phyloP scores from a whole-genome alignment of 1,284 basidiomycete genomes.

The Acaromyces ingoldii region DNA sequence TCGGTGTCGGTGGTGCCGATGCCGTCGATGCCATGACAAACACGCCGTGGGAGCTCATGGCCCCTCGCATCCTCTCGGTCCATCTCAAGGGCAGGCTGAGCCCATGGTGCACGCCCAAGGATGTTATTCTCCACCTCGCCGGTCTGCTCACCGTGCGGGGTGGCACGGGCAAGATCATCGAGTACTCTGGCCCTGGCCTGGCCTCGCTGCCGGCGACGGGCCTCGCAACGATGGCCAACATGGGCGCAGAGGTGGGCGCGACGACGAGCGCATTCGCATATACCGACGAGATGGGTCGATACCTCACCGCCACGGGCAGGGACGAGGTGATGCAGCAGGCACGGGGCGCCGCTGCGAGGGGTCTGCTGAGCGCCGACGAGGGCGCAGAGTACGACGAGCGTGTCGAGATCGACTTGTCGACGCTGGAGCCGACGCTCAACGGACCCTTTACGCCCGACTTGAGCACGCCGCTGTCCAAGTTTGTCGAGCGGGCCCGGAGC shows the following conservation, averaged over 20 bases:
- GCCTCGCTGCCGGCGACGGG: constrained; percentile 87
- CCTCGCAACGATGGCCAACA: constrained; percentile 90
- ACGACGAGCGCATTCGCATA: constrained; percentile 98
- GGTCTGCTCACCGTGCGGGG: constrained; percentile 94
- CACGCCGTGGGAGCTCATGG: constrained; percentile 97
- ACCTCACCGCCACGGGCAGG: constrained; percentile 84
- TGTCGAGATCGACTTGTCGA: constrained; percentile 87
- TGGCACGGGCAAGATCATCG: constrained; percentile 90
- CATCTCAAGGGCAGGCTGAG: constrained; percentile 81
- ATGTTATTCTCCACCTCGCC: constrained; percentile 88
- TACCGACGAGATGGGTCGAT: constrained; percentile 75
- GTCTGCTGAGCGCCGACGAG: constrained; percentile 74
- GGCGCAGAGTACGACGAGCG: constrained; percentile 93
- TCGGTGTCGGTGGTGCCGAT: constrained; percentile 97
- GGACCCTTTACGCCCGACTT: constrained; percentile 98
- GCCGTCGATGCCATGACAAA: constrained; percentile 98
- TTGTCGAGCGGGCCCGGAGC: constrained; percentile 71
- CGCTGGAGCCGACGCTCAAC: constrained; percentile 84
- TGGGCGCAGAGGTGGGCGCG: constrained; percentile 98
- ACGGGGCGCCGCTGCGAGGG: constrained; percentile 72
- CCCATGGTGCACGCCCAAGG: constrained; percentile 94
- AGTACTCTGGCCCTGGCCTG: constrained; percentile 97
- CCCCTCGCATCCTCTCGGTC: constrained; percentile 74
- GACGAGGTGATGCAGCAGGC: constrained; percentile 82
- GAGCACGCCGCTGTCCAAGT: constrained; percentile 89